Evolutionary conservation across 73 alveolate genomes (phyloP).

Genomic region (Paramecium sonneborni): DNA sequence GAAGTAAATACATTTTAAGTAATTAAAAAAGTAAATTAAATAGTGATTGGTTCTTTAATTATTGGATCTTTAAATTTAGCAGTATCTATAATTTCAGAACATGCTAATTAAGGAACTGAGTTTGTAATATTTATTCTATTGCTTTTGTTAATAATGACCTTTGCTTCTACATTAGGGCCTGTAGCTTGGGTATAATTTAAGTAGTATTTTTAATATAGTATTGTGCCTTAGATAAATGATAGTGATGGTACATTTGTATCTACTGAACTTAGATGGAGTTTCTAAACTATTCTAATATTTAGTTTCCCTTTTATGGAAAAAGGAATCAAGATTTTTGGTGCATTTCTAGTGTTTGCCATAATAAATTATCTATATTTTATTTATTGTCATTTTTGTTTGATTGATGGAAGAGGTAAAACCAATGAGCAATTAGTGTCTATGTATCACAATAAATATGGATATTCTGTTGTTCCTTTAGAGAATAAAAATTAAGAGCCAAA

Average conservation of each 20-base stretch:
- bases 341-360: neutral
- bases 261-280: conserved; percentile 18
- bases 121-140: neutral
- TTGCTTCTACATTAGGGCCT: conserved; percentile 31
- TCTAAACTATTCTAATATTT: conserved; percentile 20
- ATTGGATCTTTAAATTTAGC: neutral
- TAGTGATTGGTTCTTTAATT: neutral
- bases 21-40: neutral
- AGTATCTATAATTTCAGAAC: neutral
- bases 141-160: neutral
- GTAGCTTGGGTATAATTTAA: neutral
- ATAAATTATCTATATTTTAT: neutral
- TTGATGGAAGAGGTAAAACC: conserved; percentile 26
- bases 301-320: conserved; percentile 12
- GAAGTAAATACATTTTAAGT: conserved; percentile 24
- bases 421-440: neutral
- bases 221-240: conserved; percentile 45
- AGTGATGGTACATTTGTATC: conserved; percentile 35
- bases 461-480: neutral
- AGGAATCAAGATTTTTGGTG: neutral
- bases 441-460: neutral
- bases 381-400: neutral
- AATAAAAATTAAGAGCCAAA: neutral
- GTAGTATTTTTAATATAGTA: neutral
- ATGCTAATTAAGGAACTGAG: neutral